Base-by-base conservation (phyloP, 441 rosid species). In the Euphorbia schlechtendalii region DNA sequence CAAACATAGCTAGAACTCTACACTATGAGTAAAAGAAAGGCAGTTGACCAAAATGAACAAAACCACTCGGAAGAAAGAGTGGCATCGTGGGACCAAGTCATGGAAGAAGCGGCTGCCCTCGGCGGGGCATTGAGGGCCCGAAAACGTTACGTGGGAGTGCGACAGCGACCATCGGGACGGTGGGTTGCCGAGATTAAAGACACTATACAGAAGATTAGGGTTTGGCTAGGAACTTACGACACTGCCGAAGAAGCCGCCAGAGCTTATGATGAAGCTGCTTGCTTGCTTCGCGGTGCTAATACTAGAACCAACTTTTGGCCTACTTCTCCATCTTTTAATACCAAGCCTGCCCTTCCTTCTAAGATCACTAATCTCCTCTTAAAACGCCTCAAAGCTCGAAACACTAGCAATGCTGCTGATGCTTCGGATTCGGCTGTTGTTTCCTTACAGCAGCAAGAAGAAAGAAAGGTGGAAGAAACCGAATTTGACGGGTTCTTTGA, bases 141-240 rank as follows among this genome's bases (percentile, higher is more conserved):
- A 24, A 81, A 77, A 53, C 61, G 81, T 8, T 84, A 68, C n/a
- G 76, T 76, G 1, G 82, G 89, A 10, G 86, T 84, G 7, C 67
- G 83, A 53, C 89, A 84, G 32, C 48, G 89, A 48, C 86, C 84
- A 0, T 80, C 80, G 1, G 88, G 86, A 12, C 51, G 83, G 9
- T 84, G 88, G 84, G 86, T 80, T 36, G 83, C 86, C 0, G 86
- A 81, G 75, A 84, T 84, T 4, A 82, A 75, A 57, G 81, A 81
- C 63, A 75, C 88, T 0, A 75, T 82, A 8, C 79, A 80, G 14
- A 80, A 81, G 76, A 80, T 80, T 10, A 75, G 88, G 49, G 71
- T 75, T 25, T 84, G 84, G 88, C 30, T 81, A 28, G 86, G 86
- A 9, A 84, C 84, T 1, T 84, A 78, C 15, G 86, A 84, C 15